Conservation (phyloP, 495 filamentous ascomycete species). For the Achaetomiella virescens region DNA sequence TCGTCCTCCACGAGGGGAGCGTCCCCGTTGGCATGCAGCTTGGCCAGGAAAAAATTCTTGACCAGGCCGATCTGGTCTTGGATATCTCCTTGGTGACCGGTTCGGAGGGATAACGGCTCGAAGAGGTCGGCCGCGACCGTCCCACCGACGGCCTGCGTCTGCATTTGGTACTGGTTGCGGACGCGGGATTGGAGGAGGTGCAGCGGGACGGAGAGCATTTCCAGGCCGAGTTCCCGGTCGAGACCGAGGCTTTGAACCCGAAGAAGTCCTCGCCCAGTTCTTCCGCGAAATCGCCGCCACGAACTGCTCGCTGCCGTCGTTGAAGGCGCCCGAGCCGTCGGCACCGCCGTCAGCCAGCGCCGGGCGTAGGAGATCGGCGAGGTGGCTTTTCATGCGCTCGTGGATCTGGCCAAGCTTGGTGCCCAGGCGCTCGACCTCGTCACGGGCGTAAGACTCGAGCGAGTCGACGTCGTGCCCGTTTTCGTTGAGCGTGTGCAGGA, state of each 20-base stretch:
- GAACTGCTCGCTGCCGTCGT: constrained; percentile 96
- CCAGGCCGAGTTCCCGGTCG: constrained; percentile 79
- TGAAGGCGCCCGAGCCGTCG: constrained; percentile 85
- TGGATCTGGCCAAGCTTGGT: constrained; percentile 79
- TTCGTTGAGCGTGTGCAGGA: constrained; percentile 77
- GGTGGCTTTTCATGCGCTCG: constrained; percentile 83
- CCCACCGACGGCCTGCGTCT: constrained; percentile 53
- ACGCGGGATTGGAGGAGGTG: constrained; percentile 92
- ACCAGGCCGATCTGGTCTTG: constrained; percentile 75
- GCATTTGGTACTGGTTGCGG: constrained; percentile 69
- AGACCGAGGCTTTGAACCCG: constrained; percentile 94
- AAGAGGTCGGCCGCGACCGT: constrained; percentile 54
- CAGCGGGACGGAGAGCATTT: constrained; percentile 81
- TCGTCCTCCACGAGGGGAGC: constrained; percentile 89
- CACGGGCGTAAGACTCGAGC: constrained; percentile 83
- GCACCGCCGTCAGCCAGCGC: constrained; percentile 69
- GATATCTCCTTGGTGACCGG: constrained; percentile 72
- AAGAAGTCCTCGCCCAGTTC: constrained; percentile 99
- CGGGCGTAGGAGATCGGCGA: constrained; percentile 85
- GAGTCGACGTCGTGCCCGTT: constrained; percentile 75
- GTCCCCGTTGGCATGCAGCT: constrained; percentile 74
- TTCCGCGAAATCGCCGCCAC: constrained; percentile 95
- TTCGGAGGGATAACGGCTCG: constrained; percentile 63
- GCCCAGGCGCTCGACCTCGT: constrained; percentile 85
- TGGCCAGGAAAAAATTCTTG: constrained; percentile 81